A percentile compares a stretch with the other conserved stretches of the same genome.
Evolutionary conservation across 345 rosid species (phyloP).

Genomic region (Salix brachista): DNA sequence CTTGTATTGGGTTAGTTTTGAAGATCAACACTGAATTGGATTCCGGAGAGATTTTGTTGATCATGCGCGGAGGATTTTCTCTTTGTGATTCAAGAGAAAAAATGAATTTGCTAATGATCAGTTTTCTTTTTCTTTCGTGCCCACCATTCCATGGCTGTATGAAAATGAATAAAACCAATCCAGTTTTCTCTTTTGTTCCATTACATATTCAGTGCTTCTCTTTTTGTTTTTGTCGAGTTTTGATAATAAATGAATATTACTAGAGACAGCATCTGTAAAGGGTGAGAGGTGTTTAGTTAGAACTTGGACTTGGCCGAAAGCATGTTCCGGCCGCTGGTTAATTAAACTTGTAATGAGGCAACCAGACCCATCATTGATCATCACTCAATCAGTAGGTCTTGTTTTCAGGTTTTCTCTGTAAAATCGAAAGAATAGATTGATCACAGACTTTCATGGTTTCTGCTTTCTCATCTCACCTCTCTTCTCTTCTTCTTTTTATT

Average conservation of each 20-base stretch:
- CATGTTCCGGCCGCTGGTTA: background rate
- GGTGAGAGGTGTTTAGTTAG: background rate
- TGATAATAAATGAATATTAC: background rate
- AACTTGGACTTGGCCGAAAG: background rate
- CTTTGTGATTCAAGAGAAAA: constrained; percentile 33
- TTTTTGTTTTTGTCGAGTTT: background rate
- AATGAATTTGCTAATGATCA: constrained; percentile 49
- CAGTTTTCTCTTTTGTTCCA: background rate
- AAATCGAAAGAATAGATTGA: background rate
- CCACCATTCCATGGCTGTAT: constrained; percentile 7
- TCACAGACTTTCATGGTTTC: background rate
- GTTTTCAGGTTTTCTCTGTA: background rate
- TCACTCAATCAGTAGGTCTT: background rate
- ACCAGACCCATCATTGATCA: background rate
- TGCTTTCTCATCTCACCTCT: background rate
- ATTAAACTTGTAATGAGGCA: background rate
- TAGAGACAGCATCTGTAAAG: too few relatives aligned
- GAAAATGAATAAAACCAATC: constrained; percentile 20
- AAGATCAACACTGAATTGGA: constrained; percentile 12
- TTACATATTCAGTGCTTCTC: background rate
- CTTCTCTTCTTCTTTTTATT: too few relatives aligned
- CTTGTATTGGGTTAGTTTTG: background rate
- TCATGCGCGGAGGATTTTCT: constrained; percentile 56
- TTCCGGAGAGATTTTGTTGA: constrained; percentile 50
- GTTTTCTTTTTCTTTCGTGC: background rate